Evolutionary conservation across 1,139 yeast species (phyloP).

Genomic region (Arxiozyma slooffiae): DNA sequence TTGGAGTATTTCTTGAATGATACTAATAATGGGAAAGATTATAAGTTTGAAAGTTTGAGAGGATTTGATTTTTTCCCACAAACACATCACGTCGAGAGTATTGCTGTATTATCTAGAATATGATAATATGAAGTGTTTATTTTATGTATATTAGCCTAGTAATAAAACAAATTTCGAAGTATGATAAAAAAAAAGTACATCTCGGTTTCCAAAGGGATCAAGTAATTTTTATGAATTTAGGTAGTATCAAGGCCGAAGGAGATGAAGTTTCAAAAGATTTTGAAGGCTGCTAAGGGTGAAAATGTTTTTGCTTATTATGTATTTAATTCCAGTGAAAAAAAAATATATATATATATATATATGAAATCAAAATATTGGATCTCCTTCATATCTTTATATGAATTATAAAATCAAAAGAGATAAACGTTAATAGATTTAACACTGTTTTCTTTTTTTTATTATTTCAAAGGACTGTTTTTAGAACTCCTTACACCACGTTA

Average conservation of each 20-base stretch:
- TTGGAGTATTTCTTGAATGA: conserved; percentile 68
- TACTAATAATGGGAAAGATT: conserved; percentile 52
- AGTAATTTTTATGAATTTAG: no score
- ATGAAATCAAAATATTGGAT: no score
- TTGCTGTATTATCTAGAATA: conserved; percentile 57
- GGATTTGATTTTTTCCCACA: conserved; percentile 98
- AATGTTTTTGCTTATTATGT: no score
- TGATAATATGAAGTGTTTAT: conserved; percentile 5
- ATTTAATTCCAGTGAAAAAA: no score
- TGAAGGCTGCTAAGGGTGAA: no score
- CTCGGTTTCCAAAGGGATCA: not conserved
- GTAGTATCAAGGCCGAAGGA: not conserved
- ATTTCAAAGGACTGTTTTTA: not conserved
- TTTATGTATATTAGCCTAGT: not conserved
- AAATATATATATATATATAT: no score
- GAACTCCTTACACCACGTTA: not conserved
- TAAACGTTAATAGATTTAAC: no score
- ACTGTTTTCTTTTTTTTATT: no score
- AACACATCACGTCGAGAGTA: conserved; percentile 94
- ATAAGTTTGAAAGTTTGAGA: conserved; percentile 67
- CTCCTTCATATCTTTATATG: no score
- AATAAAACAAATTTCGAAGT: not conserved
- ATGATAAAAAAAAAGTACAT: not conserved
- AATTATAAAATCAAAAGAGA: no score
- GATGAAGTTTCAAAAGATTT: no score